Conservation (phyloP, 371 early-diverging fungal species). For the Mortierella sp. region DNA sequence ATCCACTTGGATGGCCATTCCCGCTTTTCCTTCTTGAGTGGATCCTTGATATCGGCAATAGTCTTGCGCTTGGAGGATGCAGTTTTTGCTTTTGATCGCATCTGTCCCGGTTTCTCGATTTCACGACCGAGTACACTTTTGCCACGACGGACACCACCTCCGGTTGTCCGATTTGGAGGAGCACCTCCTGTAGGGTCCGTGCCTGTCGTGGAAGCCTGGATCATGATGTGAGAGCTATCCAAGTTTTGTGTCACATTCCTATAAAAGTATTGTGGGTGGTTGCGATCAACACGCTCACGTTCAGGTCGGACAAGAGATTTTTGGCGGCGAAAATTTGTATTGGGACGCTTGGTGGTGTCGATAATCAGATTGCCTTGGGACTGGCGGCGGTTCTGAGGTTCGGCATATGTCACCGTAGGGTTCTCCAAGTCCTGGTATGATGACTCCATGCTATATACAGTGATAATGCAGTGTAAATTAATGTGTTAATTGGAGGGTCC, state of each 20-base stretch:
- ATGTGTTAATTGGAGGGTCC: background rate
- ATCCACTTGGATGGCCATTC: conserved; percentile 63
- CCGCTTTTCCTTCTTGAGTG: conserved; percentile 44
- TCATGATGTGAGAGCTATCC: conserved; percentile 48
- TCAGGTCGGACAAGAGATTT: conserved; percentile 81
- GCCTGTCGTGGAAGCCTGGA: conserved; percentile 53
- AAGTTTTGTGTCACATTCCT: conserved; percentile 61
- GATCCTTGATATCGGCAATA: conserved; percentile 34
- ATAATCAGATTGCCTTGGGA: conserved; percentile 38
- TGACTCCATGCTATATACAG: conserved; percentile 38
- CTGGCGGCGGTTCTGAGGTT: conserved; percentile 38
- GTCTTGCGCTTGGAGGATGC: conserved; percentile 35
- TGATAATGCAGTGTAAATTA: conserved; percentile 2
- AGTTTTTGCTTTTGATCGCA: conserved; percentile 31
- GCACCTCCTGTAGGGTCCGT: conserved; percentile 39
- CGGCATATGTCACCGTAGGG: conserved; percentile 25
- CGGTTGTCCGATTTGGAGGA: conserved; percentile 8
- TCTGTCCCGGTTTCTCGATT: conserved; percentile 52
- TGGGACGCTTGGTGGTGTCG: conserved; percentile 36
- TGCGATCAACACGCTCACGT: conserved; percentile 70
- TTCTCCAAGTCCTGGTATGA: conserved; percentile 51
- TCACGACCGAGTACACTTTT: conserved; percentile 56
- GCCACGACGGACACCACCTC: conserved; percentile 46
- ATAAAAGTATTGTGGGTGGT: conserved; percentile 68
- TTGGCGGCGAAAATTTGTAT: conserved; percentile 58